These are phyloP conservation scores for Acanthamoeba lenticulata DNA, from an alignment of 208 protist genomes.

Conservation along the genomic window DNA sequence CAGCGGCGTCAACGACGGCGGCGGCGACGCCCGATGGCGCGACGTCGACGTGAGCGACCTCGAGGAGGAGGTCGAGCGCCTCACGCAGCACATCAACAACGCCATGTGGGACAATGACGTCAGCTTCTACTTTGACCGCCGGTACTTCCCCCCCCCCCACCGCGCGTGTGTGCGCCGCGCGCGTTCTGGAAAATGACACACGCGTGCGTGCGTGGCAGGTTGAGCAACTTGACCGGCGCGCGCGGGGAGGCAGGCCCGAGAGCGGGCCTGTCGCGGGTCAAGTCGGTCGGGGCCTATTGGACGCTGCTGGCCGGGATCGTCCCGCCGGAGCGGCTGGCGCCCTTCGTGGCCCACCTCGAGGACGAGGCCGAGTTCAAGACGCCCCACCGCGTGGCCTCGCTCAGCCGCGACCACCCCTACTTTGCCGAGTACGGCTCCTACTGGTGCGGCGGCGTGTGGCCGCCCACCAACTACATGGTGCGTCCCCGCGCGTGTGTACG, in stretches of 20 bases:
- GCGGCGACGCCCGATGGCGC: background rate
- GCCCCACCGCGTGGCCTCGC: background rate
- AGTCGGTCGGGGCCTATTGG: slow-evolving; percentile 35
- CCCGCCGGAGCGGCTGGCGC: background rate
- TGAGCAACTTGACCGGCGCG: background rate
- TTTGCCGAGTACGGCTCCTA: slow-evolving; percentile 6
- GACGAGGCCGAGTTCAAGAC: slow-evolving; percentile 19
- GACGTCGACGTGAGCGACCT: slow-evolving; percentile 28
- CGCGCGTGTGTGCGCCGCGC: too few species aligned
- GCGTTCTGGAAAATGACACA: too few species aligned
- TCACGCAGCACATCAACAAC: slow-evolving; percentile 15
- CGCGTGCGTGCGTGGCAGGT: background rate
- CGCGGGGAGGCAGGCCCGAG: background rate
- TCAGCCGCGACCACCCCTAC: background rate
- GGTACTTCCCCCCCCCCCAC: too few species aligned
- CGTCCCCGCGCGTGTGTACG: background rate
- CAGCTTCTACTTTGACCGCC: background rate
- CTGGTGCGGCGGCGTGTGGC: background rate
- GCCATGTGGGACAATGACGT: slow-evolving; percentile 18
- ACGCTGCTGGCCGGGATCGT: background rate
- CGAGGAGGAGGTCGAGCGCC: background rate
- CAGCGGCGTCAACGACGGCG: background rate
- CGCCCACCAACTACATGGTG: slow-evolving; percentile 46
- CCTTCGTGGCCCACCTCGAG: background rate
- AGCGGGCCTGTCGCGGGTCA: background rate